Evolutionary conservation across 805 yeast genomes (phyloP).

Genomic region (Ogataea nakhonphanomensis): DNA sequence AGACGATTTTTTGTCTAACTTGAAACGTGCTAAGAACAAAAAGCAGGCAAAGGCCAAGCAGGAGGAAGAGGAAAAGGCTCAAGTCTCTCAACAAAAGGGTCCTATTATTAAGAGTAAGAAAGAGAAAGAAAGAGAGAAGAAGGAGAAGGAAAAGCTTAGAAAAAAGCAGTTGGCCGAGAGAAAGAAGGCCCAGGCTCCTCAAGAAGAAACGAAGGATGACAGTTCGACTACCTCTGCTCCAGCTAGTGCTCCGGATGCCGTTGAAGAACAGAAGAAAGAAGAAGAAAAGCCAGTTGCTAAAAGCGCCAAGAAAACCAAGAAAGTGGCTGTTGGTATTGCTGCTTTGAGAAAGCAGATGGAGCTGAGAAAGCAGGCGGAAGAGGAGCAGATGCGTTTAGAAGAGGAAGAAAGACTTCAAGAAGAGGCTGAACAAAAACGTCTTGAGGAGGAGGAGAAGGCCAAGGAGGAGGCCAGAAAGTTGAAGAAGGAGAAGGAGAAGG

Average conservation of each 20-base stretch:
- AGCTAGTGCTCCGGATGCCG: slow-evolving; percentile 37
- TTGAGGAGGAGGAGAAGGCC: slow-evolving; percentile 61
- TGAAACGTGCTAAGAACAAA: slow-evolving; percentile 76
- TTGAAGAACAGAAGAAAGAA: slow-evolving; percentile 33
- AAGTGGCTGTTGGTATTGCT: slow-evolving; percentile 86
- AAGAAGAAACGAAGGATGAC: slow-evolving; percentile 15
- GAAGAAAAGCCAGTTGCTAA: slow-evolving; percentile 37
- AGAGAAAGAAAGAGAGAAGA: slow-evolving; percentile 93
- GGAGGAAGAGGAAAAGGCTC: slow-evolving; percentile 47
- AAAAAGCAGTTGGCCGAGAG: slow-evolving; percentile 88
- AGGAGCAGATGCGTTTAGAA: slow-evolving; percentile 66
- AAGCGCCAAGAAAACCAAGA: slow-evolving; percentile 46
- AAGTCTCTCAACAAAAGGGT: slow-evolving; percentile 34
- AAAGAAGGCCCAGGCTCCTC: slow-evolving; percentile 58
- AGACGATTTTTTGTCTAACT: slow-evolving; percentile 77
- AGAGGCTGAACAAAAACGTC: slow-evolving; percentile 47
- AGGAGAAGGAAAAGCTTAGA: slow-evolving; percentile 83
- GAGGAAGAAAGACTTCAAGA: slow-evolving; percentile 60
- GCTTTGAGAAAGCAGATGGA: slow-evolving; percentile 89
- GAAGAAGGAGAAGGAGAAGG: slow-evolving; percentile 85
- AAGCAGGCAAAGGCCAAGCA: slow-evolving; percentile 65
- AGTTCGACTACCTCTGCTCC: slow-evolving; percentile 14
- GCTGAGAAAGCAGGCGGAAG: slow-evolving; percentile 82
- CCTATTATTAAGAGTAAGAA: slow-evolving; percentile 85
- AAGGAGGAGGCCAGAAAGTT: slow-evolving; percentile 56